Conservation (phyloP, 2,329 filamentous ascomycete genomes). For the Septoria petroselini region DNA sequence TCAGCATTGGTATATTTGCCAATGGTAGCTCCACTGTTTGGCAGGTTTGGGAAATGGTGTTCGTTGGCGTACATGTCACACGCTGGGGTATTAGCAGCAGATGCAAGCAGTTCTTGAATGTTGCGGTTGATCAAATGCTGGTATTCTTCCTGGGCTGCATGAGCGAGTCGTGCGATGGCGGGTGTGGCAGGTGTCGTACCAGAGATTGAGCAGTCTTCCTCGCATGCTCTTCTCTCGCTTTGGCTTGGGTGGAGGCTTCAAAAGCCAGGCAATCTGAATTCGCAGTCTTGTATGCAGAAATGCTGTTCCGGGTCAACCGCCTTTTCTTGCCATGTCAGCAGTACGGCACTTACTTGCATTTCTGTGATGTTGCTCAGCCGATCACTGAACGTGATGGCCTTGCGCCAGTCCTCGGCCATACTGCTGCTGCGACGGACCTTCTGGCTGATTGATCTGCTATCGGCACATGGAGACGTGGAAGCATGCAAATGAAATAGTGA, state of each 20-base stretch:
- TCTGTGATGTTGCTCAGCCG: slow-evolving; percentile 45
- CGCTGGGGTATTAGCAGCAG: slow-evolving; percentile 35
- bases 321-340: background rate
- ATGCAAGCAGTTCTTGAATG: slow-evolving; percentile 30
- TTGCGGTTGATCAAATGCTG: slow-evolving; percentile 42
- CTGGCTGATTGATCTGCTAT: no score
- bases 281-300: slow-evolving; percentile 48
- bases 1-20: slow-evolving; percentile 57
- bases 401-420: slow-evolving; percentile 42
- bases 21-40: slow-evolving; percentile 44
- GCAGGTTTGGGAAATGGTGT: slow-evolving; percentile 35
- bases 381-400: slow-evolving; percentile 45
- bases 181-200: slow-evolving; percentile 44
- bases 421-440: background rate
- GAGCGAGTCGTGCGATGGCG: slow-evolving; percentile 26
- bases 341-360: slow-evolving; percentile 45
- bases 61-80: slow-evolving; percentile 30
- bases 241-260: slow-evolving; percentile 58
- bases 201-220: slow-evolving; percentile 57
- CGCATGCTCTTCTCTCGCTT: slow-evolving; percentile 62
- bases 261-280: slow-evolving; percentile 46
- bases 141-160: slow-evolving; percentile 55
- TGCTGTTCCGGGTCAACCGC: slow-evolving; percentile 40
- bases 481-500: no score
- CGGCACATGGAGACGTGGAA: background rate